Base-by-base conservation (phyloP, 345 rosid species). In the Reutealis trisperma region DNA sequence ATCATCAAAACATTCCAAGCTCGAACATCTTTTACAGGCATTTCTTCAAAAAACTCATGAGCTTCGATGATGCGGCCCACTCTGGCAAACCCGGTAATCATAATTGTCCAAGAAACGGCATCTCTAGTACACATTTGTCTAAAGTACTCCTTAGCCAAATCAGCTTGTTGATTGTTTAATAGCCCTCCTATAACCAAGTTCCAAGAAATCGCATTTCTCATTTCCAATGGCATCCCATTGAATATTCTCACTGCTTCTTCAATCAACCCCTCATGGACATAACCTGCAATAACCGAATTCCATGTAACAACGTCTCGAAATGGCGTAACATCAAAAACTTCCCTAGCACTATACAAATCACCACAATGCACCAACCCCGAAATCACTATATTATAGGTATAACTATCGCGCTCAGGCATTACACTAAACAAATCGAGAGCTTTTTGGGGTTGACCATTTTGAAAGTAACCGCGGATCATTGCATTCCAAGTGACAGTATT, bases 231-330 rank as follows among this genome's bases (percentile, higher is more conserved):
- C 82, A 78, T 76, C 65, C 45, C 63, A 74, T 66, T 73, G 67
- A 87, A 85, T 27, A 81, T 41, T 24, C 32, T 71, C 60, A 85
- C 16, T 19, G 84, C 88, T 76, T 85, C 81, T 27, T 82, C 73
- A 45, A 81, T 22, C 42, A 78, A 73, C 59, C 84, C 84, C 25
- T 68, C 76, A 25, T 72, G 77, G 58, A 85, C 64, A 78, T 85
- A 83, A 37, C 90, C 88, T 22, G 79, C 65, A 49, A 87, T 77
- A 78, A 87, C 71, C 2, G 86, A 80, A 69, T 87, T 87, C 88
- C 86, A 83, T 0, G 88, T 42, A 41, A 85, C 84, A 58, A 80
- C 80, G 78, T 83, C 83, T 76, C 76, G 81, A 61, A 75, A 55
- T n/a, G 22, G 60, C 86, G 83, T 85, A 34, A 83, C 75, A 76